Evolutionary conservation across 306 rosid genomes (phyloP), one percentile per base, ranked within the genome.

Genomic region (Sphenostylis stenocarpa): DNA sequence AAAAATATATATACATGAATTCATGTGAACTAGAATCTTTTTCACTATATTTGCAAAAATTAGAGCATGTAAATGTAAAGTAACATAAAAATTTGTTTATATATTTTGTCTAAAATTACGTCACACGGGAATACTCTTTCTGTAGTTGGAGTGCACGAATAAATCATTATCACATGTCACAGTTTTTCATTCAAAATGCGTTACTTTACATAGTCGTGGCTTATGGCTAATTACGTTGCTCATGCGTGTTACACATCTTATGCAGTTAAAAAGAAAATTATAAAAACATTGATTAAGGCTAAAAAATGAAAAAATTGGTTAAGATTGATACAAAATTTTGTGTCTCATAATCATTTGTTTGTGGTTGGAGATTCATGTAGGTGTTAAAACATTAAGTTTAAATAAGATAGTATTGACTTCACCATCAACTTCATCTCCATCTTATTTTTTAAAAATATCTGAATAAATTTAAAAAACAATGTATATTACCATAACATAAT

Each of bases 161-260:
- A 45, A 8, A 13, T 31, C 6, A 61, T 34, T 21, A 17, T 57
- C 33, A 41, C 7, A 4, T 34, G n/a, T 33, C 9, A 15, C 34
- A 58, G 38, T 3, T 17, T 2, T 73, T 17, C 23, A 58, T 58
- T 3, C 0, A 8, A 57, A 73, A 67, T 38, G 28, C 67, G 57
- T 57, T 44, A 23, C 44, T 74, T 70, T 28, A 10, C 3, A 58
- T 31, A 62, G 45, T 15, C 28, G 24, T 21, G 31, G 51, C 45
- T 43, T 73, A 44, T 14, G 52, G 17, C 41, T 72, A 20, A 23
- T 69, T 44, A 33, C 47, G 60, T 70, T 49, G 68, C 28, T 76
- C 53, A 81, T 20, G 78, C 85, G 68, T 81, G 85, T 4, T 57
- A 12, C 76, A 20, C 31, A 76, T 69, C 45, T 66, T 81, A 6